Percentiles rank a stretch among this genome's conserved stretches.
Conservation (phyloP, 73 alveolate species). For the Diophrys sp. region DNA sequence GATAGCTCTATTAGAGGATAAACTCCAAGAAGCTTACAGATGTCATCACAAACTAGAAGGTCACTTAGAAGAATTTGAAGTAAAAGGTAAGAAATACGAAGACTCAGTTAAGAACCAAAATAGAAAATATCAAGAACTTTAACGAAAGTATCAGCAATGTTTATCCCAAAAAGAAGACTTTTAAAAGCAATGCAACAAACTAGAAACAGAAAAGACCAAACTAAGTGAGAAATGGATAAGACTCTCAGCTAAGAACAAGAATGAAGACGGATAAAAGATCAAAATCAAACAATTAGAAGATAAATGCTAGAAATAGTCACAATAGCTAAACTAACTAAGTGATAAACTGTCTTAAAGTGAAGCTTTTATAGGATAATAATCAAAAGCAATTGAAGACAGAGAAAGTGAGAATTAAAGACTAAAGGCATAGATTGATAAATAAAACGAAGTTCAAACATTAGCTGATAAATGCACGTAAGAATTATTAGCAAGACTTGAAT, state of each 20-base stretch:
- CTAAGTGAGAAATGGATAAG: slow-evolving; percentile 37
- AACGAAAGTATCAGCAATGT: slow-evolving; percentile 15
- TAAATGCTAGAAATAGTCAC: background rate
- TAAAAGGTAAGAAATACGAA: slow-evolving; percentile 12
- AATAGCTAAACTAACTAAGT: background rate
- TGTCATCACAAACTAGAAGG: slow-evolving; percentile 1
- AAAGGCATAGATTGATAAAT: slow-evolving; percentile 1
- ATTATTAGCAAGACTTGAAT: slow-evolving; percentile 9
- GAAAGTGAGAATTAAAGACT: background rate
- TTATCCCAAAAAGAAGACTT: background rate
- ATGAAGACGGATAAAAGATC: slow-evolving; percentile 18
- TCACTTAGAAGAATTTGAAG: slow-evolving; percentile 29
- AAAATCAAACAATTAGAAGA: slow-evolving; percentile 18
- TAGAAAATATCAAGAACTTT: slow-evolving; percentile 37
- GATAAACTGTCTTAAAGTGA: slow-evolving; percentile 6
- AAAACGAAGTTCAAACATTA: slow-evolving; percentile 9
- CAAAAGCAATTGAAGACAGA: slow-evolving; percentile 8
- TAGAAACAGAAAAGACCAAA: slow-evolving; percentile 24
- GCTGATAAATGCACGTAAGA: slow-evolving; percentile 31
- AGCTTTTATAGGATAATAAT: background rate
- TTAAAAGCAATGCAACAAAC: background rate
- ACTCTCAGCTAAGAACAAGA: slow-evolving; percentile 17
- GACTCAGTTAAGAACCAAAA: slow-evolving; percentile 8
- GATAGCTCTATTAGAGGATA: background rate
- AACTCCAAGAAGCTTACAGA: slow-evolving; percentile 1